phyloP scores from a whole-genome alignment of 2,329 filamentous ascomycete genomes.

The Ceratocystis variospora region DNA sequence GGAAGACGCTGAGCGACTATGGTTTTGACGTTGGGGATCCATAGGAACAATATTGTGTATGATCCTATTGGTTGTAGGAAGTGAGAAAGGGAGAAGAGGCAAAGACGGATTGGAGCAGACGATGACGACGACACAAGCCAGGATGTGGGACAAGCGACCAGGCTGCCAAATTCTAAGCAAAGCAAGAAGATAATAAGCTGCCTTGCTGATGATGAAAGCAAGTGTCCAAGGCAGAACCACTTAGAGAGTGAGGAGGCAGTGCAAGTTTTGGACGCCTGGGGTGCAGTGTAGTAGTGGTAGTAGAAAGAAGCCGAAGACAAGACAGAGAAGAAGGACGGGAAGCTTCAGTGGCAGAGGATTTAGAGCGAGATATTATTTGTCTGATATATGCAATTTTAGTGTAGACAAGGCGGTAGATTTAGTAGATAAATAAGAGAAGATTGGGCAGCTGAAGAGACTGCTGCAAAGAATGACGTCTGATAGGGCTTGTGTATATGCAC shows the following conservation, averaged over 20 bases:
- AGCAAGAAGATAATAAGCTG: not conserved
- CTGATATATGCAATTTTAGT: not conserved
- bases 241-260: not conserved
- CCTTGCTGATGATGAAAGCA: not conserved
- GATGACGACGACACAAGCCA: not conserved
- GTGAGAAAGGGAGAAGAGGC: not conserved
- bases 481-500: not conserved
- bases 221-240: conserved; percentile 2
- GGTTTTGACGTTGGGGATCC: conserved; percentile 29
- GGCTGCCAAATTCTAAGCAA: conserved; percentile 12
- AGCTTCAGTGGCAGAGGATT: not conserved
- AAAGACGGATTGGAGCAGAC: not conserved
- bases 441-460: not conserved
- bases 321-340: not conserved
- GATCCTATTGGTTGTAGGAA: not conserved
- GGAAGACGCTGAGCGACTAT: conserved; percentile 47
- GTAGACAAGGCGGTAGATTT: not conserved
- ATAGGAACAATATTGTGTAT: conserved; percentile 23
- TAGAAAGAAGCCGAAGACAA: not conserved
- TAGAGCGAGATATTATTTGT: not conserved
- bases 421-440: not conserved
- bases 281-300: not conserved
- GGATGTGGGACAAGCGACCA: conserved; percentile 8
- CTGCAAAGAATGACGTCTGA: not conserved
- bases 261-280: not conserved